Percentiles rank a stretch among this genome's conserved stretches.
phyloP scores from a whole-genome alignment of 306 rosid genomes.

The Lithocarpus polystachyus region DNA sequence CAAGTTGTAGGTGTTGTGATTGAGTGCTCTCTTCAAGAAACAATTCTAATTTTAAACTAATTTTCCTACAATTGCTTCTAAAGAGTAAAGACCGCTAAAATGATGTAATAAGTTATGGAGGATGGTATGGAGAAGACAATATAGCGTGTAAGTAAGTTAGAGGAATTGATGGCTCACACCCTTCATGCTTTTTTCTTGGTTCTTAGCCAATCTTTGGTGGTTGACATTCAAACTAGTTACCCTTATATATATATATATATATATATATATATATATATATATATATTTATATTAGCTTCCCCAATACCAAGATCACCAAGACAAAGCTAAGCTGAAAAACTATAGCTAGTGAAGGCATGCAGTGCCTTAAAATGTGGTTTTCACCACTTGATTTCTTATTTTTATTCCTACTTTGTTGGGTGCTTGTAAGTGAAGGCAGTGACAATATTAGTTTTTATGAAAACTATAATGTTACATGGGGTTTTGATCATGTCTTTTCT shows the following conservation, averaged over 20 bases:
- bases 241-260: too few species aligned
- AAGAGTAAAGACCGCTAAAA: conserved; percentile 6
- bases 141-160: conserved; percentile 42
- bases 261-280: too few species aligned
- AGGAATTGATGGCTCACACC: conserved; percentile 37
- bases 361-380: conserved; percentile 20
- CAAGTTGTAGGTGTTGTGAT: too few species aligned
- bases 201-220: background rate
- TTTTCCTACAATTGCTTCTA: conserved; percentile 20
- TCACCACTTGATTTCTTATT: background rate
- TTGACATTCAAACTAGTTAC: conserved; percentile 6
- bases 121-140: conserved; percentile 24
- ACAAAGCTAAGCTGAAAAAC: background rate
- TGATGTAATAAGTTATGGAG: conserved; percentile 30
- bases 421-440: background rate
- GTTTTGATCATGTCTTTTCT: conserved; percentile 28
- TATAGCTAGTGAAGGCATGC: background rate
- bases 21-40: too few species aligned
- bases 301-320: background rate
- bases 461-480: conserved; percentile 49
- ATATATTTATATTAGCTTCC: background rate
- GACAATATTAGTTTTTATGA: conserved; percentile 28
- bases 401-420: conserved; percentile 1
- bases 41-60: background rate
- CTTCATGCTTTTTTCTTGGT: conserved; percentile 25